A percentile compares a stretch with the other conserved stretches of the same genome.
phyloP scores from a whole-genome alignment of 2,329 filamentous ascomycete genomes.

The Nemania serpens region DNA sequence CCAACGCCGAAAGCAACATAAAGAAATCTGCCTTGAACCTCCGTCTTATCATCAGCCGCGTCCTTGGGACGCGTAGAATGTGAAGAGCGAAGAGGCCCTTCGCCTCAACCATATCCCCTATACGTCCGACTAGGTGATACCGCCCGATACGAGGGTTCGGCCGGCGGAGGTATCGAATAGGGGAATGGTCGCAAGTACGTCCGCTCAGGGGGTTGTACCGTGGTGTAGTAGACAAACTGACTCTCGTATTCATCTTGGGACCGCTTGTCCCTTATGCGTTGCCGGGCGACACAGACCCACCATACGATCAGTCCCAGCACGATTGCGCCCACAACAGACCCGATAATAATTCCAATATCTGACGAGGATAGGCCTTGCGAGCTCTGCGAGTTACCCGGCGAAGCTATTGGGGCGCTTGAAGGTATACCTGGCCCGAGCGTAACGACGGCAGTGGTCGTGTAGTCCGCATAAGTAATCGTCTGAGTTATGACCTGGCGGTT shows the following conservation, averaged over 20 bases:
- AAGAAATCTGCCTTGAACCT: no score
- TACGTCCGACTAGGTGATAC: conserved; percentile 6
- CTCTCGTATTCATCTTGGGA: conserved; percentile 4
- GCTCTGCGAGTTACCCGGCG: conserved; percentile 14
- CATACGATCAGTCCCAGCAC: conserved; percentile 34
- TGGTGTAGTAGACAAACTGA: neutral
- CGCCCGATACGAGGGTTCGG: conserved; percentile 29
- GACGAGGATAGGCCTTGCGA: conserved; percentile 29
- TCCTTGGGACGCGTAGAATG: neutral
- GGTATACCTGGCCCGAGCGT: conserved; percentile 36
- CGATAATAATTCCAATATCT: conserved; percentile 39
- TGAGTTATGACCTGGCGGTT: conserved; percentile 40
- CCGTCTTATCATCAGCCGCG: neutral
- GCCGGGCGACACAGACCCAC: conserved; percentile 29
- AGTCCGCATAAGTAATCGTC: conserved; percentile 37
- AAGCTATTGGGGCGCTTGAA: conserved; percentile 15
- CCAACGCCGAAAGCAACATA: no score
- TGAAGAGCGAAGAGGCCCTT: conserved; percentile 3
- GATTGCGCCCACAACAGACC: conserved; percentile 33
- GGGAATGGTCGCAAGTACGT: conserved; percentile 34
- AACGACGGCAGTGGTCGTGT: conserved; percentile 37
- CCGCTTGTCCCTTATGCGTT: conserved; percentile 26
- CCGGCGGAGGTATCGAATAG: conserved; percentile 35
- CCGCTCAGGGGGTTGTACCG: neutral
- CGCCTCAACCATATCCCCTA: conserved; percentile 16